These are phyloP conservation scores for Mycena capillaripes DNA, from an alignment of 768 basidiomycete genomes.

Conservation along the genomic window DNA sequence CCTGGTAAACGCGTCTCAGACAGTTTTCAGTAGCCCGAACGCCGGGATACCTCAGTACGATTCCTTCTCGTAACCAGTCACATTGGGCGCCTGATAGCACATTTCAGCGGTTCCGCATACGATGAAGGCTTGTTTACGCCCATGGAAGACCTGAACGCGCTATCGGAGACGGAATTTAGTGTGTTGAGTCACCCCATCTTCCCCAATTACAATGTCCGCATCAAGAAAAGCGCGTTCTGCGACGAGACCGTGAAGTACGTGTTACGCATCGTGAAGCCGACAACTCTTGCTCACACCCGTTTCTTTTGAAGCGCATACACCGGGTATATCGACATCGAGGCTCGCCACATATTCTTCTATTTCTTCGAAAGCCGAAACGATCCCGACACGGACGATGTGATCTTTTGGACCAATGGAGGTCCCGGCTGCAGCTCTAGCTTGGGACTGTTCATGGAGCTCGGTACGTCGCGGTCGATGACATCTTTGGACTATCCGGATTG, in stretches of 20 bases:
- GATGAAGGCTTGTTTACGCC: conserved; percentile 37
- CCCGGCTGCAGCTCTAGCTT: conserved; percentile 60
- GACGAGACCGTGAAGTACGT: conserved; percentile 56
- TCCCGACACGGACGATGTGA: conserved; percentile 72
- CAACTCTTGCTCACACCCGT: background rate
- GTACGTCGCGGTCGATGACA: conserved; percentile 39
- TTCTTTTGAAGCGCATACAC: conserved; percentile 62
- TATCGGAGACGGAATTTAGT: conserved; percentile 51
- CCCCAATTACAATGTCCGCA: conserved; percentile 57
- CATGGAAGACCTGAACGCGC: conserved; percentile 33
- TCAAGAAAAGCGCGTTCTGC: conserved; percentile 57
- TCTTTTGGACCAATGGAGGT: conserved; percentile 70
- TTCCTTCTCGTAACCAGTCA: background rate
- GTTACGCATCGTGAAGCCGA: background rate
- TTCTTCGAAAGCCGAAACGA: conserved; percentile 81
- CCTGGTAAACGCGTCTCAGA: conserved; percentile 5
- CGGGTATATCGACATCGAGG: conserved; percentile 76
- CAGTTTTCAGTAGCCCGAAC: background rate
- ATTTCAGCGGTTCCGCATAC: conserved; percentile 23
- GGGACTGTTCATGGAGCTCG: conserved; percentile 82
- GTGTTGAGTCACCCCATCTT: conserved; percentile 59
- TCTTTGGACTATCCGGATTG: background rate
- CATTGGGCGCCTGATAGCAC: background rate
- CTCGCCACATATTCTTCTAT: conserved; percentile 80
- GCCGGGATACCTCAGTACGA: background rate